A percentile compares a stretch with the other conserved stretches of the same genome.
These are phyloP conservation scores for Micractinium sp. DNA, from an alignment of 139 green algal genomes.

Conservation along the genomic window DNA sequence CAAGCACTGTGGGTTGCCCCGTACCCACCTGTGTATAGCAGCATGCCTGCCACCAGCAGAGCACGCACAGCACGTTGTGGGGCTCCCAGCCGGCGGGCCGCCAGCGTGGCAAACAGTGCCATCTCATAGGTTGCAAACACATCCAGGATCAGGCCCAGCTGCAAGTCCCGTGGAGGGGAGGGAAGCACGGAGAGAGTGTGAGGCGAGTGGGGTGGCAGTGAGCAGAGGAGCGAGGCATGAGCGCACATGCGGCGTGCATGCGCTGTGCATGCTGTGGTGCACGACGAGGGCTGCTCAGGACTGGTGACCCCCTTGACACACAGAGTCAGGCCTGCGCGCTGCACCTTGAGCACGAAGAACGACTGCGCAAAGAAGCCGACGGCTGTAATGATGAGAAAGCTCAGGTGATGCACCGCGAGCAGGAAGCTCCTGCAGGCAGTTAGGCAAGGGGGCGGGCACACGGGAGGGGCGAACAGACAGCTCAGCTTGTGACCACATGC, in stretches of 20 bases:
- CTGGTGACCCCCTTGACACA: too few species aligned
- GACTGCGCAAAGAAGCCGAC: neutral
- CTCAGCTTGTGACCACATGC: too few species aligned
- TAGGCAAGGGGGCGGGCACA: too few species aligned
- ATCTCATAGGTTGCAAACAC: neutral
- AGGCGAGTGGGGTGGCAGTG: neutral
- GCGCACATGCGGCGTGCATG: too few species aligned
- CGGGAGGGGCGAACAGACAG: too few species aligned
- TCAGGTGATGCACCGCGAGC: neutral
- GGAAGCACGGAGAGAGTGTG: neutral
- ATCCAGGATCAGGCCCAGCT: neutral
- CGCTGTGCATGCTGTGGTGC: too few species aligned
- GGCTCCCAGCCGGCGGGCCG: neutral
- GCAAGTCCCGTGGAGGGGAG: neutral
- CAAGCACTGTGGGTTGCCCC: too few species aligned
- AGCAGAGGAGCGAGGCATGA: neutral
- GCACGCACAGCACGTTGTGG: neutral
- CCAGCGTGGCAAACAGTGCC: constrained; percentile 7
- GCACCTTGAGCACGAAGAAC: constrained; percentile 11
- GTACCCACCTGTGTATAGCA: neutral
- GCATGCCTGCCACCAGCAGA: neutral
- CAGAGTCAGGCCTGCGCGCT: neutral
- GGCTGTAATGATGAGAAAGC: neutral
- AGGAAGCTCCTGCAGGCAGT: neutral
- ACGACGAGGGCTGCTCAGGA: too few species aligned